A percentile compares a stretch with the other conserved stretches of the same genome.
phyloP scores from a whole-genome alignment of 202 grass and related monocot genomes.

The Musa balbisiana region DNA sequence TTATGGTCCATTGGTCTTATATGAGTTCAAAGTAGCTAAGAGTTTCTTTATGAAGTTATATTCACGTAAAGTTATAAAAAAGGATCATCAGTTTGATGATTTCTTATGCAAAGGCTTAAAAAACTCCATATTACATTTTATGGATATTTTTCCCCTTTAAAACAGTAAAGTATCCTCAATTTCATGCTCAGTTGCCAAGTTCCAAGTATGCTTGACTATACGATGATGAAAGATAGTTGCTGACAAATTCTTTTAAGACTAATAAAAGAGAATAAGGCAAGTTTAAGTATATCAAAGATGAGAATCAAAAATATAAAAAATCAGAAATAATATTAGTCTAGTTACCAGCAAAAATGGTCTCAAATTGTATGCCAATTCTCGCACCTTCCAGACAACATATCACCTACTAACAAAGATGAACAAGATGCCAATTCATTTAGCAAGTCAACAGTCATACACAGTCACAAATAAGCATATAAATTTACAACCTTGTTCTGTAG shows the following conservation, averaged over 20 bases:
- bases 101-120: too few species aligned
- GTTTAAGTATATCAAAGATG: not conserved
- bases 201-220: not conserved
- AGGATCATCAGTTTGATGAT: not conserved
- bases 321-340: slow-evolving; percentile 17
- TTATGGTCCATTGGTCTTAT: too few species aligned
- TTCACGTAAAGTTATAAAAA: not conserved
- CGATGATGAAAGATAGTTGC: not conserved
- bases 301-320: not conserved
- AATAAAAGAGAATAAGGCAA: not conserved
- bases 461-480: not conserved
- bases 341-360: slow-evolving; percentile 89
- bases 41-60: not conserved
- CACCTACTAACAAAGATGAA: slow-evolving; percentile 39
- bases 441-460: not conserved
- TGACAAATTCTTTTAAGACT: not conserved
- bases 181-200: not conserved
- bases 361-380: slow-evolving; percentile 91
- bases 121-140: too few species aligned
- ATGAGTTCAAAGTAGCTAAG: too few species aligned
- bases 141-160: not conserved
- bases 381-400: slow-evolving; percentile 85
- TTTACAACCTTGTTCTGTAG: not conserved
- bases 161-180: not conserved
- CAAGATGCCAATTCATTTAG: slow-evolving; percentile 3